Evolutionary conservation across 371 early-diverging fungal species (phyloP), one percentile per base, ranked within the genome.

Genomic region (Saksenaea oblongispora): DNA sequence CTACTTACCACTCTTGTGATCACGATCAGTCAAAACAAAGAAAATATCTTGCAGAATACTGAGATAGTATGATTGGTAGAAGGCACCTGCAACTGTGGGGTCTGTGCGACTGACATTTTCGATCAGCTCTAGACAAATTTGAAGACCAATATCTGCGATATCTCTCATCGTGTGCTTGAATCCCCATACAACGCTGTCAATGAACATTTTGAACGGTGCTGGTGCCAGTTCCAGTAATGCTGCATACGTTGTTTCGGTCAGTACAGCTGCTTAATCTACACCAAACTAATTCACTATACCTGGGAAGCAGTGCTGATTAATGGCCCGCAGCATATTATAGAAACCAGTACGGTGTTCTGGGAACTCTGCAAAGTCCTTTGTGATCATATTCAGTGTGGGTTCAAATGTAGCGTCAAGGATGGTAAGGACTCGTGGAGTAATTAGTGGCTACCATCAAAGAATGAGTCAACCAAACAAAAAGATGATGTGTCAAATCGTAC

Each of bases 111-210:
- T 73, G 59, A 88, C 68, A 72, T 96, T 95, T 62, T 84, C 89
- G 65, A 98, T 81, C 70, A 99, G 71, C 54, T 96, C 97, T 22
- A 85, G 79, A 54, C 93, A 89, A 56, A 95, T 96, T 18, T 78
- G 82, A 54, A 98, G 87, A 27, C 96, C 94, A 44, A 88, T 78
- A 61, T 99, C 98, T 56, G 95, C 91, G 75, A 99, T 95, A 71
- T 99, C 98, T 64, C 97, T 89, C 92, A 94, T 92, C 0, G 97
- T 95, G 77, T 99, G 99, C 83, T 98, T 98, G 84, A 98, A 95
- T n/a, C 91, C 97, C 98, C 98, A 98, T 22, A 97, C 93, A 60
- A 98, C 87, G 65, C 93, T 91, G 82, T 96, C 95, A 59, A 93
- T 83, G 71, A 96, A 82, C 26, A 96, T 84, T 66, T 93, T 93